phyloP scores from a whole-genome alignment of 2,329 filamentous ascomycete genomes.

The Celoporthe dispersa region DNA sequence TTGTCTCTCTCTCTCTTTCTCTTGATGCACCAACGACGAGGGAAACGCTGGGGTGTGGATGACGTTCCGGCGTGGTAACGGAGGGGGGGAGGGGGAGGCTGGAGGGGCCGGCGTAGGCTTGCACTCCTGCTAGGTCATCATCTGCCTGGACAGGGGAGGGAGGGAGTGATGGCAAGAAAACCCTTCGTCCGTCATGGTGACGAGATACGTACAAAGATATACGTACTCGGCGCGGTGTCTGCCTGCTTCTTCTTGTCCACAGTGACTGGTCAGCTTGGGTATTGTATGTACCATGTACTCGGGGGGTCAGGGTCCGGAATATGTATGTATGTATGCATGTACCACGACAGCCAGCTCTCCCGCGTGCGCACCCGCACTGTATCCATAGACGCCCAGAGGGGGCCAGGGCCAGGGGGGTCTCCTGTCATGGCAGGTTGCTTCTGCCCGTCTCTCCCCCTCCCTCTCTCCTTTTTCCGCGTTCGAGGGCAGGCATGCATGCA shows the following conservation, averaged over 20 bases:
- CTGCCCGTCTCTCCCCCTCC: background rate
- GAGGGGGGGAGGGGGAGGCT: too few relatives aligned
- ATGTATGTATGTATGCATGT: background rate
- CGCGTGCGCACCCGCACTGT: background rate
- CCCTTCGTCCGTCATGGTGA: background rate
- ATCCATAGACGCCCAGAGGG: background rate
- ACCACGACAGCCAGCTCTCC: background rate
- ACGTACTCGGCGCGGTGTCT: background rate
- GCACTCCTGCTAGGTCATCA: background rate
- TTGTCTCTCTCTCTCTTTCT: background rate
- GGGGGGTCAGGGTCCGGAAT: background rate
- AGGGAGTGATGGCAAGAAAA: too few relatives aligned
- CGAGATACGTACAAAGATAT: background rate
- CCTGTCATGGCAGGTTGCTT: background rate
- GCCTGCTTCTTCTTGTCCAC: background rate
- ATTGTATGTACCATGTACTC: background rate
- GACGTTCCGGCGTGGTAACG: background rate
- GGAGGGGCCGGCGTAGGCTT: too few relatives aligned
- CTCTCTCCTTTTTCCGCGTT: background rate
- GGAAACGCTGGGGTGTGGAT: background rate
- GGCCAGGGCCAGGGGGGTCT: background rate
- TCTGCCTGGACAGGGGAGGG: too few relatives aligned
- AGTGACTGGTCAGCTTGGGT: background rate
- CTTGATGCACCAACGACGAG: background rate
- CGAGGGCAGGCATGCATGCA: background rate